These are phyloP conservation scores for Pythium dissotocum DNA, from an alignment of 352 stramenopile genomes.

Conservation along the genomic window DNA sequence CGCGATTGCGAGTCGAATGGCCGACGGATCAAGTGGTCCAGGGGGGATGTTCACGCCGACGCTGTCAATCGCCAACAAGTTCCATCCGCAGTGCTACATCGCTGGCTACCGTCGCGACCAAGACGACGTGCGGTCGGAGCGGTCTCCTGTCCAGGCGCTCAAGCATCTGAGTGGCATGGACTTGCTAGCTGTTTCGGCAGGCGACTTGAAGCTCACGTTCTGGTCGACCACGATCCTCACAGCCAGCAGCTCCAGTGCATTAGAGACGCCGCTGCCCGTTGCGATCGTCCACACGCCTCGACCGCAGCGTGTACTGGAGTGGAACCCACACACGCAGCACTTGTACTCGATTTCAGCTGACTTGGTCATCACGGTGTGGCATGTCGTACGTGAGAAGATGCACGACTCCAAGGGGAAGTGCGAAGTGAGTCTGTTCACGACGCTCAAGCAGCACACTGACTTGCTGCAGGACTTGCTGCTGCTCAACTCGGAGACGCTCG, in stretches of 20 bases:
- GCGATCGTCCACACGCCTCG: constrained; percentile 63
- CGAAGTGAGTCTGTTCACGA: constrained; percentile 53
- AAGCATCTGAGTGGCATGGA: constrained; percentile 67
- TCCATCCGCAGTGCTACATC: constrained; percentile 73
- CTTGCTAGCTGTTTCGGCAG: constrained; percentile 66
- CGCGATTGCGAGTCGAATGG: constrained; percentile 5
- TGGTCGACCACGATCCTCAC: constrained; percentile 69
- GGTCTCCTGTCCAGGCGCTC: constrained; percentile 69
- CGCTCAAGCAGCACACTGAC: constrained; percentile 68
- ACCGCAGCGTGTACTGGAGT: constrained; percentile 73
- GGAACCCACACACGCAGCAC: constrained; percentile 47
- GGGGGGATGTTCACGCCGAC: constrained; percentile 37
- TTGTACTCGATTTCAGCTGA: constrained; percentile 79
- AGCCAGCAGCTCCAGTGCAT: constrained; percentile 52
- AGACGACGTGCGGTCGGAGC: constrained; percentile 73
- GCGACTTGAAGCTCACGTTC: constrained; percentile 80
- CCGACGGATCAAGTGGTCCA: background rate
- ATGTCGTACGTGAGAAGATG: constrained; percentile 38
- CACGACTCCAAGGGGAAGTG: constrained; percentile 42
- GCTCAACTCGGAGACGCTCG: constrained; percentile 65
- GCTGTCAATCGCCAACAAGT: constrained; percentile 62
- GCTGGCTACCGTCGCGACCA: constrained; percentile 73
- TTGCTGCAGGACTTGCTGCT: constrained; percentile 72
- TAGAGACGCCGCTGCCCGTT: constrained; percentile 67
- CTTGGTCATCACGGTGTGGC: constrained; percentile 66